Evolutionary conservation across 805 yeast genomes (phyloP).

Genomic region (Spathaspora hagerdaliae): DNA sequence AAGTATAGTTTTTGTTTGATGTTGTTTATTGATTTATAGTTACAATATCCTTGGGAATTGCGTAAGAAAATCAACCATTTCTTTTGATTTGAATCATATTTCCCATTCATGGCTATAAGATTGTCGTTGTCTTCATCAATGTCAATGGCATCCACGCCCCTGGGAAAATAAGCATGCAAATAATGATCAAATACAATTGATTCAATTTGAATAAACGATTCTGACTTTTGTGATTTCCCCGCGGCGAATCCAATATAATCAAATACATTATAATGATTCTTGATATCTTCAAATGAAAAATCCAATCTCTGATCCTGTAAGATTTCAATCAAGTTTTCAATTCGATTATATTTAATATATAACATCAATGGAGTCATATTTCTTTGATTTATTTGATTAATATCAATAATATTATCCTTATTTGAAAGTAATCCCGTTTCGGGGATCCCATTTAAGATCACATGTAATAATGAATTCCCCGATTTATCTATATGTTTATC

Average conservation of each 20-base stretch:
- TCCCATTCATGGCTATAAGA: slow-evolving; percentile 29
- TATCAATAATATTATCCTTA: slow-evolving; percentile 24
- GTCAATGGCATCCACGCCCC: no score
- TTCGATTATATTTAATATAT: slow-evolving; percentile 64
- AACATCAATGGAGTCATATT: slow-evolving; percentile 68
- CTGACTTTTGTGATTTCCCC: slow-evolving; percentile 16
- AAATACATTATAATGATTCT: slow-evolving; percentile 30
- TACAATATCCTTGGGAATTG: slow-evolving; percentile 6
- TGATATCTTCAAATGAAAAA: slow-evolving; percentile 31
- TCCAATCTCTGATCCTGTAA: slow-evolving; percentile 45
- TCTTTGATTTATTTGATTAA: slow-evolving; percentile 59
- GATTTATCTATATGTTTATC: slow-evolving; percentile 65
- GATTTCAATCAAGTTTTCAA: slow-evolving; percentile 53
- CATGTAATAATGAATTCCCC: slow-evolving; percentile 77
- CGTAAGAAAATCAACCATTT: slow-evolving; percentile 32
- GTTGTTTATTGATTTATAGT: slow-evolving; percentile 14
- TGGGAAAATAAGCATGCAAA: slow-evolving; percentile 20
- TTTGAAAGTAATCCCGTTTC: slow-evolving; percentile 20
- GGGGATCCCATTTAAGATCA: slow-evolving; percentile 49
- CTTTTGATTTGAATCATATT: slow-evolving; percentile 23
- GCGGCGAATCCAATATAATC: slow-evolving; percentile 35
- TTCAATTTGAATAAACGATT: slow-evolving; percentile 22
- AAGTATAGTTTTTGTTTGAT: slow-evolving; percentile 20
- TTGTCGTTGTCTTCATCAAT: not conserved
- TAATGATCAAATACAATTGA: slow-evolving; percentile 15